Evolutionary conservation across 1,139 yeast genomes (phyloP), one percentile per base, ranked within the genome.

Genomic region (Hyphopichia fennica): DNA sequence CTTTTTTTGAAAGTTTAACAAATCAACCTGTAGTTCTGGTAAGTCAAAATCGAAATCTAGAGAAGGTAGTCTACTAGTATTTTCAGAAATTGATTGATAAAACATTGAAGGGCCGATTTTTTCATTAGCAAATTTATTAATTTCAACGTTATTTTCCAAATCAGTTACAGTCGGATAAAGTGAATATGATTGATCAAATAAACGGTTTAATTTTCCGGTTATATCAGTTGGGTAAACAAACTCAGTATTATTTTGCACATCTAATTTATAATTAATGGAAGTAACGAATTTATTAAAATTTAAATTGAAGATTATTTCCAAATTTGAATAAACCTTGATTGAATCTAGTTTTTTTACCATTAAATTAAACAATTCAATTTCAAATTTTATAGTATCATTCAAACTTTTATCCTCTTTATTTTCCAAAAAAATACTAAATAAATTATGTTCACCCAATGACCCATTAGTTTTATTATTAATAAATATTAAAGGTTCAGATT

Each of bases 1-100:
- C 40, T 76, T 79, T 5, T 72, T 65, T 54, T 87, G 96, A 48
- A 83, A 87, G 6, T 69, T 68, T 18, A 84, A 58, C 11, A 83
- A 61, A 5, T 65, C 63, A 0, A 84, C 72, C 22, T 68, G 73
- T 15, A 83, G 59, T 34, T 74, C 81, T 0, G 81, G 77, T n/a
- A 75, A 54, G 25, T 69, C 70, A 43, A 66, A 60, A 2, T 53
- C 48, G 3, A 48, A 49, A 2, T 47, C 49, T 2, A 54, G 48
- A 0, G 42, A 35, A 0, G 65, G 57, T 36, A 69, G 46, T 6
- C 40, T 37, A 6, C 52, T 46, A 1, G 77, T 70, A 43, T 60
- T 51, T 18, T 62, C 64, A 2, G 73, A 60, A 39, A 72, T 62
- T 3, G 65, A 44, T 32, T 60, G 62, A 49, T 72, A 73, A 45